Base-by-base conservation (phyloP, 345 rosid genomes). In the Gynandropsis gynandra region DNA sequence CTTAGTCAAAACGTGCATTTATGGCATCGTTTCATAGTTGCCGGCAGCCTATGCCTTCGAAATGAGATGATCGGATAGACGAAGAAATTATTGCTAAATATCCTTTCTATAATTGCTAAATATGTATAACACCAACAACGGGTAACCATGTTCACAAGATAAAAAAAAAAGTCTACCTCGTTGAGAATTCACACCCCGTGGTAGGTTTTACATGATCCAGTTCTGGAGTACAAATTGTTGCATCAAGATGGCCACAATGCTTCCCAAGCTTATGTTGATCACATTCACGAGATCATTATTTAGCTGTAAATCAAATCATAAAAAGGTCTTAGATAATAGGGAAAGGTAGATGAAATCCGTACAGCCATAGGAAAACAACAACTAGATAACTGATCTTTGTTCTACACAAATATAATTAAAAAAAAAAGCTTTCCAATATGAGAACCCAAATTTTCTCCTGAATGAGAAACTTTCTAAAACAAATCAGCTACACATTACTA, bases 271-370 rank as follows among this genome's bases (percentile, higher is more conserved):
- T 67, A 92, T 87, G 79, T 92, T 92, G 65, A 92, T 80, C 70
- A 92, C 68, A 56, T 87, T 87, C 29, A 85, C 95, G 10, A 65
- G 87, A 74, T 92, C 98, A 41, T 92, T 92, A 68, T 77, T 87
- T 38, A 92, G 95, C 98, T 87, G 84, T 83, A 77, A 29, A 54
- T 61, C 14, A 34, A 24, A 24, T 24, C 4, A 24, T 24, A 33
- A 63, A 31, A 32, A 29, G 10, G 43, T 31, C 37, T 31, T 4
- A 8, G 9, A 1, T 5, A 0, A 1, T 1, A 18, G 44, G n/a
- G n/a, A 13, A 41, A 41, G 29, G 29, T 5, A 24, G 29, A 24
- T 2, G 29, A 24, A 24, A 2, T 24, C 29, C 2, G 10, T 18
- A 38, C 9, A 6, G 8, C 8, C 1, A 14, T 13, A 19, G 12